These are phyloP conservation scores for Apiospora koreana DNA, from an alignment of 2,329 filamentous ascomycete species.

Conservation along the genomic window DNA sequence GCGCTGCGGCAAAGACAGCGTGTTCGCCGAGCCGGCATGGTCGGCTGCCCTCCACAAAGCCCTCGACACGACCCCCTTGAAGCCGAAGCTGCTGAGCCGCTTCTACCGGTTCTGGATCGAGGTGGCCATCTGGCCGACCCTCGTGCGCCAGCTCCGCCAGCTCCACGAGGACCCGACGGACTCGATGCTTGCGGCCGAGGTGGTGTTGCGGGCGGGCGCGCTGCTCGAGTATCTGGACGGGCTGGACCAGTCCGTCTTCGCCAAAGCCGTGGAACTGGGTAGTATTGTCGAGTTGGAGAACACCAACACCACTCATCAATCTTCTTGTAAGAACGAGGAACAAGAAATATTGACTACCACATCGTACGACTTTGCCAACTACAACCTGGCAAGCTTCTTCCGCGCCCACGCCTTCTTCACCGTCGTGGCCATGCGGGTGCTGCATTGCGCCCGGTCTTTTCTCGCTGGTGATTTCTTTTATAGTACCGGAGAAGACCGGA, in stretches of 20 bases:
- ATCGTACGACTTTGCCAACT: conserved; percentile 27
- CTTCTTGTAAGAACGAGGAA: not conserved
- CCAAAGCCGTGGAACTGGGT: conserved; percentile 20
- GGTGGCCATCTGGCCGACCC: conserved; percentile 28
- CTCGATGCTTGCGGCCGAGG: conserved; percentile 24
- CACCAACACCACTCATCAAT: not conserved
- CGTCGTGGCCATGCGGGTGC: conserved; percentile 23
- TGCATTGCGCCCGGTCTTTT: conserved; percentile 26
- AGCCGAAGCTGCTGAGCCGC: conserved; percentile 19
- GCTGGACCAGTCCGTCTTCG: conserved; percentile 22
- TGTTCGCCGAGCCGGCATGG: conserved; percentile 26
- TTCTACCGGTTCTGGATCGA: conserved; percentile 29
- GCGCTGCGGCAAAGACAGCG: conserved; percentile 26
- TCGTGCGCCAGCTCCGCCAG: conserved; percentile 23
- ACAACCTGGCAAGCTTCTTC: conserved; percentile 28
- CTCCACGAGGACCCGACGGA: conserved; percentile 24
- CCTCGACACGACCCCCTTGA: conserved; percentile 21
- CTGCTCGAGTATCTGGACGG: conserved; percentile 23
- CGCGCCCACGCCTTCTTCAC: conserved; percentile 25
- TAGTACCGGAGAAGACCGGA: not conserved
- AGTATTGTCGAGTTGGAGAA: conserved; percentile 25
- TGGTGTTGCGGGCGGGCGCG: conserved; percentile 21
- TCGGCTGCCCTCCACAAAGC: conserved; percentile 22
- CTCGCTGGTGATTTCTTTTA: conserved; percentile 4
- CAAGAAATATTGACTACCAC: conserved; percentile 21